Conservation (phyloP, 2,329 filamentous ascomycete genomes). For the Neurospora sp. region DNA sequence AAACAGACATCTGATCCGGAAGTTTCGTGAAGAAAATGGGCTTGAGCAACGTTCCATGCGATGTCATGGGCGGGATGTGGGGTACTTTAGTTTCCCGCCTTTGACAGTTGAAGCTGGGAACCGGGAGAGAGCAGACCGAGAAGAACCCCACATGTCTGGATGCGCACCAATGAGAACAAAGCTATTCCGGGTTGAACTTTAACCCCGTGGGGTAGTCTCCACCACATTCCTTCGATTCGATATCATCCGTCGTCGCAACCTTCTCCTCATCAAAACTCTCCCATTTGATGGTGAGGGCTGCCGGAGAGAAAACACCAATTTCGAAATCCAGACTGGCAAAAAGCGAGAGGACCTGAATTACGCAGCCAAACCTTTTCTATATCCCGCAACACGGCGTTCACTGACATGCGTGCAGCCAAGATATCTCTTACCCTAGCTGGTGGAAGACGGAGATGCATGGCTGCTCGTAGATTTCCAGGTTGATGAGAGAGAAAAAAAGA, state of each 20-base stretch:
- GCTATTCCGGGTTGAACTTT: background rate
- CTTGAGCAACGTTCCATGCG: background rate
- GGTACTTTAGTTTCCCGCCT: background rate
- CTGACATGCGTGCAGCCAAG: background rate
- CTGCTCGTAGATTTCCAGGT: background rate
- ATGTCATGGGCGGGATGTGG: background rate
- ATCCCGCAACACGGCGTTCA: background rate
- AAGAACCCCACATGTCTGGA: background rate
- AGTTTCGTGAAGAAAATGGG: background rate
- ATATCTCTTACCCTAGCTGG: too few relatives aligned
- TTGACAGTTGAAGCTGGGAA: background rate
- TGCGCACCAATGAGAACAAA: background rate
- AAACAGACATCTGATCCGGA: background rate
- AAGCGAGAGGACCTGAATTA: background rate
- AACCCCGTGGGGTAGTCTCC: background rate
- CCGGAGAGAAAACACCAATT: background rate
- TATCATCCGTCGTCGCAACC: background rate
- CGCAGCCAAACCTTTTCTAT: background rate
- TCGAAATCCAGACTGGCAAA: background rate
- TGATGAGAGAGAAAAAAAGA: background rate
- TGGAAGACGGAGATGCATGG: background rate
- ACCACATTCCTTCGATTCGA: background rate
- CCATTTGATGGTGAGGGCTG: background rate
- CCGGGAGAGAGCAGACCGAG: background rate
- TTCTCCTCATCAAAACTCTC: background rate